These are phyloP conservation scores for Ophidiomyces ophidiicola DNA, from an alignment of 2,329 filamentous ascomycete species.

Conservation along the genomic window DNA sequence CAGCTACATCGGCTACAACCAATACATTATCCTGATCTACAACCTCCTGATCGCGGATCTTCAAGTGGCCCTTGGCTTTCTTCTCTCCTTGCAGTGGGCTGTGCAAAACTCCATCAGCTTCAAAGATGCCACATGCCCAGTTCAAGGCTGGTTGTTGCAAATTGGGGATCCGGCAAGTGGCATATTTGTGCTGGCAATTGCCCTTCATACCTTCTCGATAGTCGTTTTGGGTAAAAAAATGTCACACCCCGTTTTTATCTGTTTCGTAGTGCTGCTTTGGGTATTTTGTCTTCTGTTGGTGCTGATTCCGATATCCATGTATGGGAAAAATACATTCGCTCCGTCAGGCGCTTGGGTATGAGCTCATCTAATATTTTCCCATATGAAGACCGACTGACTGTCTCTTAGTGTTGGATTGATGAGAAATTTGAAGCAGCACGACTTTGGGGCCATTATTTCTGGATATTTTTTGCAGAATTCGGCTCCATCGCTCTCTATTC, in stretches of 20 bases:
- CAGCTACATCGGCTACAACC: constrained; percentile 42
- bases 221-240: constrained; percentile 39
- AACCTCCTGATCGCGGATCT: constrained; percentile 43
- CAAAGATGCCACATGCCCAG: constrained; percentile 36
- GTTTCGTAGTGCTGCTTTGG: constrained; percentile 37
- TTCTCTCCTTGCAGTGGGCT: constrained; percentile 40
- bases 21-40: constrained; percentile 44
- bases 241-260: constrained; percentile 35
- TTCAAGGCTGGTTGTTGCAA: constrained; percentile 42
- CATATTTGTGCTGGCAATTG: constrained; percentile 44
- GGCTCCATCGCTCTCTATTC: constrained; percentile 40
- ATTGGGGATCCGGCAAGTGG: constrained; percentile 42
- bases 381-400: constrained; percentile 4
- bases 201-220: constrained; percentile 42
- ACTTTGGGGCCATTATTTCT: constrained; percentile 42
- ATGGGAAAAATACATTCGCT: constrained; percentile 35
- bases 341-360: constrained; percentile 42
- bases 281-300: constrained; percentile 36
- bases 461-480: constrained; percentile 44
- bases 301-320: constrained; percentile 34
- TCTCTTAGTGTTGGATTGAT: constrained; percentile 40
- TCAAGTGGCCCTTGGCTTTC: constrained; percentile 41
- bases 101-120: constrained; percentile 33
- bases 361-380: constrained; percentile 3
- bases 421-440: constrained; percentile 33